Conservation (phyloP, 2,329 filamentous ascomycete species). For the Phialophora verrucosa region DNA sequence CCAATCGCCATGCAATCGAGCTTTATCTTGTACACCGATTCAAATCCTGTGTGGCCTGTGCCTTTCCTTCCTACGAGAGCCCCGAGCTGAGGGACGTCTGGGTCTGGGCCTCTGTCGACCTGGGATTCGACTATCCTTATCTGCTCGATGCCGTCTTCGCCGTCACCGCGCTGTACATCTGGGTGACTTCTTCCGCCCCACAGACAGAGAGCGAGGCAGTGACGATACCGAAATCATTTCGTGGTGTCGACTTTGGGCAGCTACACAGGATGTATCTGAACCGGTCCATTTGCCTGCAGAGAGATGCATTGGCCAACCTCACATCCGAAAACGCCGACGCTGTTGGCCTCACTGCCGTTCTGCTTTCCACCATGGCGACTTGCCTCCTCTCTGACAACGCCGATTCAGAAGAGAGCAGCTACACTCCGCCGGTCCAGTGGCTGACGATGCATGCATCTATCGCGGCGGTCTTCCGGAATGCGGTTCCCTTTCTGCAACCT, state of each 20-base stretch:
- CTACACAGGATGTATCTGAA: conserved; percentile 33
- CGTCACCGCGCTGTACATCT: conserved; percentile 27
- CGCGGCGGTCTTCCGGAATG: conserved; percentile 38
- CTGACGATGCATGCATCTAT: conserved; percentile 42
- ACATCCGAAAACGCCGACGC: conserved; percentile 41
- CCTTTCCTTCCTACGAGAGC: conserved; percentile 20
- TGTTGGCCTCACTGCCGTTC: conserved; percentile 41
- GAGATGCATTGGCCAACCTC: conserved; percentile 39
- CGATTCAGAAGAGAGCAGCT: conserved; percentile 40
- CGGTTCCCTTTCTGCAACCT: conserved; percentile 33
- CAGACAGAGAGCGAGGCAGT: not conserved
- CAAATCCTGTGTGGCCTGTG: conserved; percentile 17
- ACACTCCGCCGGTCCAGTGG: conserved; percentile 44
- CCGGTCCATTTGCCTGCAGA: conserved; percentile 41
- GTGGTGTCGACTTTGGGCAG: conserved; percentile 19
- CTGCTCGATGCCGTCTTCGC: conserved; percentile 26
- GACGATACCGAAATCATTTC: conserved; percentile 13
- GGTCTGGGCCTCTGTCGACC: conserved; percentile 11
- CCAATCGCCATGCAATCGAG: conserved; percentile 18
- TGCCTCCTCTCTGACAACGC: conserved; percentile 39
- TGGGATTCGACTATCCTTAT: conserved; percentile 19
- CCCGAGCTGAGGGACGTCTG: conserved; percentile 13
- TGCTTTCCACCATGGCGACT: conserved; percentile 41
- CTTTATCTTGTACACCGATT: conserved; percentile 27
- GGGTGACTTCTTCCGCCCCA: conserved; percentile 1